Evolutionary conservation across 768 basidiomycete genomes (phyloP).

Genomic region (Phylloporus rhodoxanthus): DNA sequence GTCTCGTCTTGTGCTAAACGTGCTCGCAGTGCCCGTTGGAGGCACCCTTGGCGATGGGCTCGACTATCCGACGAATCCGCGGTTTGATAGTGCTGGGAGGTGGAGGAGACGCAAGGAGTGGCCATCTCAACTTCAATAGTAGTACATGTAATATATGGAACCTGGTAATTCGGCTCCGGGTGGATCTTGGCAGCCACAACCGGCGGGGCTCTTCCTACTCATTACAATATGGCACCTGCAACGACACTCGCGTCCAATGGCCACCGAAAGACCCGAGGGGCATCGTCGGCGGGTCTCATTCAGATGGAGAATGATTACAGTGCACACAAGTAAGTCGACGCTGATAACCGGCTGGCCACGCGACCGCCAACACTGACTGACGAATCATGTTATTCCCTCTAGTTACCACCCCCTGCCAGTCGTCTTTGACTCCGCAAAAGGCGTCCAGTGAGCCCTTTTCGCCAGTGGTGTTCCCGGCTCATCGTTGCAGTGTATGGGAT

Average conservation of each 20-base stretch:
- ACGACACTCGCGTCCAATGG: constrained; percentile 15
- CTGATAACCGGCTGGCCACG: not conserved
- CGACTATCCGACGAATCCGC: constrained; percentile 60
- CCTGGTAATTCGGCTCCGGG: constrained; percentile 8
- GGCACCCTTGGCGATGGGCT: constrained; percentile 52
- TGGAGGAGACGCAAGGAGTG: constrained; percentile 65
- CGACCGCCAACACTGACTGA: no score
- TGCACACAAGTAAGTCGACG: constrained; percentile 77
- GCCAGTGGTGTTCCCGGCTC: constrained; percentile 15
- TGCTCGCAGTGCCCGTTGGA: constrained; percentile 44
- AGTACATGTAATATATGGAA: not conserved
- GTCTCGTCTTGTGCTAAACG: not conserved
- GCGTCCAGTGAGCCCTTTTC: constrained; percentile 73
- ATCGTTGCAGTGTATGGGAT: constrained; percentile 68
- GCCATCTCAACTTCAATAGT: constrained; percentile 59
- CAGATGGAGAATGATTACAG: constrained; percentile 74
- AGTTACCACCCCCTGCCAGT: constrained; percentile 96
- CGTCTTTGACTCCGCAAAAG: constrained; percentile 86
- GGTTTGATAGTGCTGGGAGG: constrained; percentile 64
- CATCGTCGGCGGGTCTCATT: constrained; percentile 65
- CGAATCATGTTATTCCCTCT: constrained; percentile 36
- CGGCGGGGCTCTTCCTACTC: no score
- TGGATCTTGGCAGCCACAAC: constrained; percentile 18
- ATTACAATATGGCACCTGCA: constrained; percentile 26
- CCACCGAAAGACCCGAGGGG: constrained; percentile 12